Conservation (phyloP, 2,329 filamentous ascomycete genomes). For the Arthrobotrys sphaeroides region DNA sequence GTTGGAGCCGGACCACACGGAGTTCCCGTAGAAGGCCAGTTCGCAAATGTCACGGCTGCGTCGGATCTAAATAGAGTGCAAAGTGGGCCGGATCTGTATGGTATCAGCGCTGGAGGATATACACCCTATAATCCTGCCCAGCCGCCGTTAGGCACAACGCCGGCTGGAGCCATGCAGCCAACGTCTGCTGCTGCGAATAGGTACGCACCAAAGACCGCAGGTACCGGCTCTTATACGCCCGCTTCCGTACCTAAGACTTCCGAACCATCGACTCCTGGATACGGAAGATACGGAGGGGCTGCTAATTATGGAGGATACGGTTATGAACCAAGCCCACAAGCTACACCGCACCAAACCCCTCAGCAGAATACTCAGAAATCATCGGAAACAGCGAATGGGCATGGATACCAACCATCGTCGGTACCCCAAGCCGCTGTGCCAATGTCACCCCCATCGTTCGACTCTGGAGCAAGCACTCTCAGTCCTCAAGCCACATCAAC, state of each 20-base stretch:
- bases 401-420: slow-evolving; percentile 41
- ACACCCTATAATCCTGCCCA: slow-evolving; percentile 42
- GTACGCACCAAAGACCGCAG: slow-evolving; percentile 55
- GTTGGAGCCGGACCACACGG: slow-evolving; percentile 63
- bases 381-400: slow-evolving; percentile 22
- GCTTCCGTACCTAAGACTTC: slow-evolving; percentile 60
- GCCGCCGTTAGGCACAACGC: slow-evolving; percentile 37
- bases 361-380: slow-evolving; percentile 21
- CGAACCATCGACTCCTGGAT: slow-evolving; percentile 59
- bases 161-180: slow-evolving; percentile 53
- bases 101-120: slow-evolving; percentile 59
- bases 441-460: slow-evolving; percentile 43
- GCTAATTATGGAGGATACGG: too few relatives aligned
- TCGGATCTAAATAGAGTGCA: slow-evolving; percentile 78
- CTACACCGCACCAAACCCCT: slow-evolving; percentile 25
- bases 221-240: slow-evolving; percentile 60
- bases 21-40: slow-evolving; percentile 76
- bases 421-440: slow-evolving; percentile 10
- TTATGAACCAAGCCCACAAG: slow-evolving; percentile 65
- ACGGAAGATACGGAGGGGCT: slow-evolving; percentile 60
- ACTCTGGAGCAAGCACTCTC: slow-evolving; percentile 17
- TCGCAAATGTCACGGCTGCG: slow-evolving; percentile 80
- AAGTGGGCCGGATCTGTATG: slow-evolving; percentile 80
- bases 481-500: slow-evolving; percentile 2
- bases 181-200: slow-evolving; percentile 42